Percentiles rank a stretch among this genome's conserved stretches.
phyloP scores from a whole-genome alignment of 257 asterid species.

The Primulina tabacum region DNA sequence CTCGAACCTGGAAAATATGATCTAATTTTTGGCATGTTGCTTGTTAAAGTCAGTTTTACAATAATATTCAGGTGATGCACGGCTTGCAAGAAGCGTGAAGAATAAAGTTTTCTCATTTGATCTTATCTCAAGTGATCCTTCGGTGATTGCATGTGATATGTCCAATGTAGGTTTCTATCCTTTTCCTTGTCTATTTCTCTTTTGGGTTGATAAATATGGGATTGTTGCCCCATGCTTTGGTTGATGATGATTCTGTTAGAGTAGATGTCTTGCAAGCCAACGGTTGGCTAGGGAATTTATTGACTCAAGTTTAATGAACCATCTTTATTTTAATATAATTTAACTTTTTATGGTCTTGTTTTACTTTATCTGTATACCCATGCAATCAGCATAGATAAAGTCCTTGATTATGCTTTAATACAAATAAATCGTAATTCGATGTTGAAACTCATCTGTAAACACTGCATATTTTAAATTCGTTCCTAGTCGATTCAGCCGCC shows the following conservation, averaged over 20 bases:
- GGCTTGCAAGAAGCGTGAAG: conserved; percentile 73
- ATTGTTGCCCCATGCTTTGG: not conserved
- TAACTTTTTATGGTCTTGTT: too few species aligned
- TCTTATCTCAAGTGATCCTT: conserved; percentile 76
- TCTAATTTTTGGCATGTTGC: conserved; percentile 9
- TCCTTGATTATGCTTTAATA: too few species aligned
- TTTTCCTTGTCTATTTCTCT: conserved; percentile 4
- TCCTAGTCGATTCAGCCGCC: too few species aligned
- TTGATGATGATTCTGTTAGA: not conserved
- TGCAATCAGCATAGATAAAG: too few species aligned
- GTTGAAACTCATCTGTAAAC: too few species aligned
- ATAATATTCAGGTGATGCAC: conserved; percentile 72
- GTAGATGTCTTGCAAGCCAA: too few species aligned
- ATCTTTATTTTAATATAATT: too few species aligned
- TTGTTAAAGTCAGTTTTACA: not conserved
- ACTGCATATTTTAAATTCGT: too few species aligned
- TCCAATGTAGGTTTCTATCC: conserved; percentile 51
- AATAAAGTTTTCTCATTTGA: conserved; percentile 86
- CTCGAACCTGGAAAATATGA: conserved; percentile 11
- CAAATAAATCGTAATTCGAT: too few species aligned
- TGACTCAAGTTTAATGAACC: too few species aligned
- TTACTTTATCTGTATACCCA: too few species aligned
- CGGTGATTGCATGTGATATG: conserved; percentile 93
- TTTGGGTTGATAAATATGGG: not conserved
- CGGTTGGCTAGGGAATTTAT: too few species aligned